Evolutionary conservation across 176 grass and related monocot species (phyloP).

Genomic region (Tuctoria greenei): DNA sequence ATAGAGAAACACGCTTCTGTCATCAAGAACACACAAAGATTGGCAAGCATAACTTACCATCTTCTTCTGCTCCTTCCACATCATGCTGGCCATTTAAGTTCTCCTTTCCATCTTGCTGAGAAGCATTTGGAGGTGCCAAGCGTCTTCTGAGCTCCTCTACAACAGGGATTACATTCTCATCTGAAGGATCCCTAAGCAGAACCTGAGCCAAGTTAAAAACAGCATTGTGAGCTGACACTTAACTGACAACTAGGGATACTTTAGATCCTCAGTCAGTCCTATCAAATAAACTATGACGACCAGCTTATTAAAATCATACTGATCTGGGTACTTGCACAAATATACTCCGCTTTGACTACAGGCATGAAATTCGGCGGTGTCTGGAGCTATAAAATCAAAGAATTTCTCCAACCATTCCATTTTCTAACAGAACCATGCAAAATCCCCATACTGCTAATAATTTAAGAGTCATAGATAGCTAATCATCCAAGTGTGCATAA

Average conservation of each 20-base stretch:
- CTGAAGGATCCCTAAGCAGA: constrained; percentile 82
- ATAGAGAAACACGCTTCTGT: not conserved
- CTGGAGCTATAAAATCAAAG: not conserved
- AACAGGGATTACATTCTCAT: constrained; percentile 81
- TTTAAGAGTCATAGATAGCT: not conserved
- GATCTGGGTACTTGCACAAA: not conserved
- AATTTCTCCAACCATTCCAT: not conserved
- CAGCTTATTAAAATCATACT: not conserved
- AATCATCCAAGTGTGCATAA: not conserved
- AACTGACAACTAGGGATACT: constrained; percentile 5
- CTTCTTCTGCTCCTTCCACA: constrained; percentile 66
- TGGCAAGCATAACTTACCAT: constrained; percentile 49
- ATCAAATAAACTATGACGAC: not conserved
- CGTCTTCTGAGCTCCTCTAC: constrained; percentile 83
- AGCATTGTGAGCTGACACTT: constrained; percentile 14
- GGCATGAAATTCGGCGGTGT: not conserved
- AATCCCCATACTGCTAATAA: not conserved
- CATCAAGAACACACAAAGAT: constrained; percentile 10
- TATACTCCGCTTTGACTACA: not conserved
- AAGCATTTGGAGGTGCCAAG: constrained; percentile 45
- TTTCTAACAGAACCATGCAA: constrained; percentile 9
- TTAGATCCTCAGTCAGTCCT: constrained; percentile 16
- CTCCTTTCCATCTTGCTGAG: constrained; percentile 56
- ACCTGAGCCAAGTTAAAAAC: constrained; percentile 45
- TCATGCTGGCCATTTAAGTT: constrained; percentile 67